These are phyloP conservation scores for Emiliania huxleyi DNA, from an alignment of 78 protist species.

Conservation along the genomic window DNA sequence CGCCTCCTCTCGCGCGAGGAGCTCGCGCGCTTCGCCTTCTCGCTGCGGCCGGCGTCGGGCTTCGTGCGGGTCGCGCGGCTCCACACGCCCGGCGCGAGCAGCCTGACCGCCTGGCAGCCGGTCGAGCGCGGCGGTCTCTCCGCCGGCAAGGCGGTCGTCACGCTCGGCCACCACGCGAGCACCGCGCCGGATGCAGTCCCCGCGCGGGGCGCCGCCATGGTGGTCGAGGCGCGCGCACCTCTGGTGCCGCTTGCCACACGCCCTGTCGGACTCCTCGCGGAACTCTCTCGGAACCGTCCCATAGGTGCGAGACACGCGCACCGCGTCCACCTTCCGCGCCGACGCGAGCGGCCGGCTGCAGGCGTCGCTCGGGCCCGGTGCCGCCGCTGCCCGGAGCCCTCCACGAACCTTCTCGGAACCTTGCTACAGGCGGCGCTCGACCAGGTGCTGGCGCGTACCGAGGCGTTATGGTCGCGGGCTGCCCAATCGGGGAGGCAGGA, in stretches of 20 bases:
- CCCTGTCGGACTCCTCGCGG: too few relatives aligned
- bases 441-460: background rate
- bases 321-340: background rate
- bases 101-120: background rate
- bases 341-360: too few relatives aligned
- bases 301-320: background rate
- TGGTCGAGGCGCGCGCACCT: background rate
- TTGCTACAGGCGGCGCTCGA: constrained; percentile 21
- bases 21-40: background rate
- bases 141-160: background rate
- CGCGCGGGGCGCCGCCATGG: background rate
- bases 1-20: background rate
- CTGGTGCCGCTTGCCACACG: too few relatives aligned
- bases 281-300: too few relatives aligned
- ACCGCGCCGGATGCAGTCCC: background rate
- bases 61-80: background rate
- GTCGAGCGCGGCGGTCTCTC: background rate
- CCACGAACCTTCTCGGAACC: too few relatives aligned
- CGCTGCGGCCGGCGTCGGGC: background rate
- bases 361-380: too few relatives aligned
- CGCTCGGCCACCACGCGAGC: background rate
- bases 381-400: too few relatives aligned
- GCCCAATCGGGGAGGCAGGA: too few relatives aligned
- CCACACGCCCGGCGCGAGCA: background rate
- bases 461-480: too few relatives aligned